Percentiles rank a stretch among this genome's conserved stretches.
phyloP scores from a whole-genome alignment of 495 filamentous ascomycete species.

The Penicillium herquei region DNA sequence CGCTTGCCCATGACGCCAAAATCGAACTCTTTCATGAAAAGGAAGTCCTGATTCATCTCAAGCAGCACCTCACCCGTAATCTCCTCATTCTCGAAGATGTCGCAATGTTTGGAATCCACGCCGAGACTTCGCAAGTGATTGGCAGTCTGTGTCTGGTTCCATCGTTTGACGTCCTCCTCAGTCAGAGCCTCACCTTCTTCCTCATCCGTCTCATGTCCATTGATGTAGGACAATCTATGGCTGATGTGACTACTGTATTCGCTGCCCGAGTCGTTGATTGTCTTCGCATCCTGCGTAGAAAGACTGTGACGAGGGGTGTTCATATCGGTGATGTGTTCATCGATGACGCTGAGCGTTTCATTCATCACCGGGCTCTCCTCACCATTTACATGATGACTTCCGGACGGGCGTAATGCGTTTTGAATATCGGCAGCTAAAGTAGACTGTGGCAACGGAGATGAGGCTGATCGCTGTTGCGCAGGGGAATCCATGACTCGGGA shows the following conservation, averaged over 20 bases:
- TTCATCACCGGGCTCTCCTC: conserved; percentile 85
- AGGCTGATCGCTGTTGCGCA: conserved; percentile 39
- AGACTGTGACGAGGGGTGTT: conserved; percentile 67
- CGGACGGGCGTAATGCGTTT: conserved; percentile 44
- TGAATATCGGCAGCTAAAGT: conserved; percentile 45
- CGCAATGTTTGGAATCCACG: conserved; percentile 81
- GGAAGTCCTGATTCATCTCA: conserved; percentile 88
- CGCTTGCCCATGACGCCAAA: conserved; percentile 85
- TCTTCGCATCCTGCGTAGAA: conserved; percentile 48
- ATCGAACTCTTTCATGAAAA: conserved; percentile 94
- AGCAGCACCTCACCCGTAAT: conserved; percentile 91
- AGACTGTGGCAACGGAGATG: conserved; percentile 41
- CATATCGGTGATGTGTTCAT: conserved; percentile 97
- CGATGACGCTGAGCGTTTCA: conserved; percentile 94
- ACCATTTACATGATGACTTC: conserved; percentile 42
- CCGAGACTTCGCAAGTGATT: conserved; percentile 78
- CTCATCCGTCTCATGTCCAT: conserved; percentile 83
- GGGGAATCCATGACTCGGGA: conserved; percentile 22
- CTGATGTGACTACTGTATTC: conserved; percentile 81
- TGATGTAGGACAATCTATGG: conserved; percentile 82
- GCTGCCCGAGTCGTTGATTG: conserved; percentile 78
- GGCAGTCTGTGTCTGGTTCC: conserved; percentile 77
- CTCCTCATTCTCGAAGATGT: conserved; percentile 93
- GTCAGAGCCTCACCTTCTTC: conserved; percentile 56
- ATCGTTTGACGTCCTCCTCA: conserved; percentile 64